Percentiles rank a stretch among this genome's conserved stretches.
phyloP scores from a whole-genome alignment of 768 basidiomycete species.

The Panaeolus cyanescens region DNA sequence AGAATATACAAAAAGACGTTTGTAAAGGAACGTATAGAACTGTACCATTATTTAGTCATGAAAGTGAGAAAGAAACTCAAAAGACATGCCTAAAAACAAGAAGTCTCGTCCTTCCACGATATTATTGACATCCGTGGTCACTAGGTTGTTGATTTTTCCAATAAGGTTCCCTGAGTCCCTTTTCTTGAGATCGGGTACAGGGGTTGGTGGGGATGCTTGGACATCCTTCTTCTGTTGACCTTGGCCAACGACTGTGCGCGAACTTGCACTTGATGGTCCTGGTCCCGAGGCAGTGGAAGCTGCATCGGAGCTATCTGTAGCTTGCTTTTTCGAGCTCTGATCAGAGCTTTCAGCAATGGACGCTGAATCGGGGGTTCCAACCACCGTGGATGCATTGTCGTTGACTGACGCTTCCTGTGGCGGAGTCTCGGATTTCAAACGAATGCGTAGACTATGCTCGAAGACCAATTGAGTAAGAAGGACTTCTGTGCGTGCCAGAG shows the following conservation, averaged over 20 bases:
- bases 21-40: slow-evolving; percentile 15
- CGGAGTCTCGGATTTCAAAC: slow-evolving; percentile 49
- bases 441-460: slow-evolving; percentile 56
- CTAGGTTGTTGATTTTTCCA: slow-evolving; percentile 72
- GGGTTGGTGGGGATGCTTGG: not conserved
- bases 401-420: not conserved
- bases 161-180: slow-evolving; percentile 50
- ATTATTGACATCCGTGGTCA: slow-evolving; percentile 27
- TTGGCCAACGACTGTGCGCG: not conserved
- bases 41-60: not conserved
- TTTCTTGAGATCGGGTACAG: not conserved
- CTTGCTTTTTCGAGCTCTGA: not conserved
- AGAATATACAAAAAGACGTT: slow-evolving; percentile 11
- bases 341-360: not conserved
- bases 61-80: not conserved
- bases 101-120: slow-evolving; percentile 30
- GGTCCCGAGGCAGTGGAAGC: not conserved
- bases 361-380: slow-evolving; percentile 1
- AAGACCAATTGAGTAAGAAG: slow-evolving; percentile 44
- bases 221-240: not conserved
- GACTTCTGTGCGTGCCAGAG: slow-evolving; percentile 38
- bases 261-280: not conserved
- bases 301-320: not conserved
- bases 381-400: not conserved
- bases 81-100: slow-evolving; percentile 14